These are phyloP conservation scores for Chaetoceros tenuissimus DNA, from an alignment of 108 stramenopile species.

Conservation along the genomic window DNA sequence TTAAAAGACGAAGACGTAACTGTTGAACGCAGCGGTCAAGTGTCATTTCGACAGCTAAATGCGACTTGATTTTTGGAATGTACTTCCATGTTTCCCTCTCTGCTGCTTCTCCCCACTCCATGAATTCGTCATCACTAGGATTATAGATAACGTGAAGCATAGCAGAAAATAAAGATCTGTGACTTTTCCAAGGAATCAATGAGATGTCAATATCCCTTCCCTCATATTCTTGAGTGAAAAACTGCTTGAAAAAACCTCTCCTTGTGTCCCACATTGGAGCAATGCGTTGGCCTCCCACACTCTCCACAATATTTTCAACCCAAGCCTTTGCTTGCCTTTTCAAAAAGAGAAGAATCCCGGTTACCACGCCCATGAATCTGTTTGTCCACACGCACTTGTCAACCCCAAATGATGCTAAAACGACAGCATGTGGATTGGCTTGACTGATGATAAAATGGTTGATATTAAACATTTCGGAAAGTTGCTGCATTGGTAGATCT, in stretches of 20 bases:
- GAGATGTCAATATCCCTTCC: conserved; percentile 95
- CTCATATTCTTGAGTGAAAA: conserved; percentile 92
- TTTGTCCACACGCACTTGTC: conserved; percentile 70
- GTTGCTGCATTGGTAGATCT: conserved; percentile 96
- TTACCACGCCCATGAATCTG: conserved; percentile 63
- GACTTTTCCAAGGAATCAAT: conserved; percentile 85
- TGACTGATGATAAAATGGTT: conserved; percentile 98
- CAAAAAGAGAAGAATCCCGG: conserved; percentile 75
- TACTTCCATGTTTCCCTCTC: conserved; percentile 84
- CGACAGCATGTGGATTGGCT: conserved; percentile 89
- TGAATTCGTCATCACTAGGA: conserved; percentile 74
- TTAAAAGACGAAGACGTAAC: conserved; percentile 56
- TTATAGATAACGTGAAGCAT: conserved; percentile 84
- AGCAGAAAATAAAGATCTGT: conserved; percentile 68
- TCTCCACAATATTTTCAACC: conserved; percentile 71
- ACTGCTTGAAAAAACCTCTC: conserved; percentile 59
- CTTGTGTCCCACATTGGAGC: conserved; percentile 74
- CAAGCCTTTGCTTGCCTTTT: conserved; percentile 81
- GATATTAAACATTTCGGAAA: conserved; percentile 98
- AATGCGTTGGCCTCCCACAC: conserved; percentile 67
- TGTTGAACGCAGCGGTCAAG: conserved; percentile 81
- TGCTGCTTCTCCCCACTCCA: conserved; percentile 69
- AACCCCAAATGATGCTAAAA: conserved; percentile 77
- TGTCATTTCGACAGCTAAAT: conserved; percentile 77
- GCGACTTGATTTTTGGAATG: conserved; percentile 81